Evolutionary conservation across 202 grass and related monocot genomes (phyloP), one percentile per base, ranked within the genome.

Genomic region (Digitaria exilis): DNA sequence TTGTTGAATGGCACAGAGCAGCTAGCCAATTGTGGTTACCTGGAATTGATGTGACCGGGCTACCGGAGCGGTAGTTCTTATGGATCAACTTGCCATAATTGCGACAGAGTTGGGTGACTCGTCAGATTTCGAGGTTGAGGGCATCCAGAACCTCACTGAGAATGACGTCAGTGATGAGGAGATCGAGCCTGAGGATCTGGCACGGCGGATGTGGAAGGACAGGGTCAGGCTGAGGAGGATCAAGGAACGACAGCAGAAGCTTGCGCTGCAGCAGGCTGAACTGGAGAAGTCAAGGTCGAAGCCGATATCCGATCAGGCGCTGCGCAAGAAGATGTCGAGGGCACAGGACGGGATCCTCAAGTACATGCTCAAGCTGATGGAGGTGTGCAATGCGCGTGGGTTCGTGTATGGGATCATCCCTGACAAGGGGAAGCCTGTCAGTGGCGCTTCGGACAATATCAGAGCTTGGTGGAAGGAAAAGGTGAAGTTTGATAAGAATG

Each of bases 401-500:
- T 98, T 98, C 15, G 95, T 98, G 6, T 98, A 98, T 2, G 95
- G 95, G 77, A 93, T 98, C 64, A 93, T 98, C 73, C 95, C 95
- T 5, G 90, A 95, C 15, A 95, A 98, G 73, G 95, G 95, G 45
- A 98, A 98, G 86, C 92, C 95, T 21, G 90, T 98, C 3, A 93
- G 92, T 9, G 95, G 95, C 0, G 88, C 95, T 18, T 98, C 95
- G 0, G 95, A 98, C 72, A 98, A 98, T 19, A 92, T 98, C 51
- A 90, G 95, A 86, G 95, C 90, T 46, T 98, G 95, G 95, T 98
- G 95, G 95, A 98, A 98, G 87, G 95, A 98, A 71, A 98, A 95
- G 85, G 95, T 98, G 29, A 95, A 83, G 87, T 98, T 98, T 75
- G 95, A 95, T 84, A 98, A 95, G 87, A 98, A 98, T 12, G 95